phyloP scores from a whole-genome alignment of 768 basidiomycete species.

The Pulveroboletus ravenelii region DNA sequence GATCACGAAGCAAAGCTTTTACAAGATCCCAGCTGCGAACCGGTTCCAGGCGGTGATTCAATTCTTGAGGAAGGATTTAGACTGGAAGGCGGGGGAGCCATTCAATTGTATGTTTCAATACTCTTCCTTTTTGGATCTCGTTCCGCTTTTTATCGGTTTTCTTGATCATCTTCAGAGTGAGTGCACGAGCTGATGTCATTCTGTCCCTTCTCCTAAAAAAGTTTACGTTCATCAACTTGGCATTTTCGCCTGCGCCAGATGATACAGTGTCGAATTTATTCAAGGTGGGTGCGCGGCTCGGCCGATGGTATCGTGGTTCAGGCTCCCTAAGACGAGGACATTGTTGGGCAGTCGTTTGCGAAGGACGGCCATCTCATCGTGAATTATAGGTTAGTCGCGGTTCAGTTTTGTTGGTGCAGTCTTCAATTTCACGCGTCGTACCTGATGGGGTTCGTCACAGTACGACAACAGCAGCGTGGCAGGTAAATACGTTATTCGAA shows the following conservation, averaged over 20 bases:
- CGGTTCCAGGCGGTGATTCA: constrained; percentile 93
- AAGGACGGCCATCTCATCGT: constrained; percentile 89
- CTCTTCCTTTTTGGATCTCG: constrained; percentile 11
- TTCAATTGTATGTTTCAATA: constrained; percentile 57
- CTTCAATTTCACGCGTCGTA: background rate
- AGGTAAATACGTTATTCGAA: no score
- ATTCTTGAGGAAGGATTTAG: constrained; percentile 84
- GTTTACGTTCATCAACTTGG: constrained; percentile 77
- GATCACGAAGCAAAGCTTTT: constrained; percentile 98
- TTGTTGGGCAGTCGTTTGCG: constrained; percentile 59
- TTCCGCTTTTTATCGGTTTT: no score
- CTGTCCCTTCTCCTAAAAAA: constrained; percentile 1
- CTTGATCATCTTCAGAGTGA: no score
- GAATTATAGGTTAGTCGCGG: constrained; percentile 68
- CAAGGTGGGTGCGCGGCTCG: constrained; percentile 40
- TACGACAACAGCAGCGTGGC: constrained; percentile 62
- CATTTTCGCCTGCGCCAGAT: constrained; percentile 74
- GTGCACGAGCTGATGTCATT: constrained; percentile 18
- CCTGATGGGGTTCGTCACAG: constrained; percentile 28
- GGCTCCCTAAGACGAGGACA: background rate
- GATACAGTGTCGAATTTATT: constrained; percentile 68
- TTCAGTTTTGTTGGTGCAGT: no score
- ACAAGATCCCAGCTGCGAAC: constrained; percentile 94
- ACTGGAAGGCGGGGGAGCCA: constrained; percentile 82
- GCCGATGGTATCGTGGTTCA: background rate